phyloP scores from a whole-genome alignment of 2,329 filamentous ascomycete species.

The Nannizziopsis barbatae region DNA sequence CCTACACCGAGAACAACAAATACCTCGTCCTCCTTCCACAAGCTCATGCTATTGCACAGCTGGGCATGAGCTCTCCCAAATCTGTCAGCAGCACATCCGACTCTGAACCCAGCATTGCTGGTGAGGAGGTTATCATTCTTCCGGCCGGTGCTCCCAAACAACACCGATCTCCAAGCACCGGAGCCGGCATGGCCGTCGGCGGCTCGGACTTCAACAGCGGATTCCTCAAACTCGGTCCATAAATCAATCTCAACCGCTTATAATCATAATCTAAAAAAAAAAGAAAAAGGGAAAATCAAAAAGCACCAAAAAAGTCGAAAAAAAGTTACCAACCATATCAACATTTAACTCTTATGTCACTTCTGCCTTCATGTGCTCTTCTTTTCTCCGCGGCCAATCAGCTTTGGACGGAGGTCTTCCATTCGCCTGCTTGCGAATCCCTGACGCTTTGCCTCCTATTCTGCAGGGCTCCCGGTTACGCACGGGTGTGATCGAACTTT shows the following conservation, averaged over 20 bases:
- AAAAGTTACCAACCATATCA: neutral
- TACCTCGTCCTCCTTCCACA: conserved; percentile 18
- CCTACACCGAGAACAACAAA: conserved; percentile 15
- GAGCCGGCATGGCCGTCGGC: conserved; percentile 8
- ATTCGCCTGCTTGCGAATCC: conserved; percentile 2
- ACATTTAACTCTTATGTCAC: no score
- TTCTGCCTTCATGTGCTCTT: neutral
- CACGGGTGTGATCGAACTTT: conserved; percentile 1
- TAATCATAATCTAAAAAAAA: neutral
- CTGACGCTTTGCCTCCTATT: neutral
- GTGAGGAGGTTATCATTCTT: neutral
- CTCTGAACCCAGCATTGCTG: neutral
- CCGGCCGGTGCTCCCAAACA: conserved; percentile 5
- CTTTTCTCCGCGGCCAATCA: conserved; percentile 4
- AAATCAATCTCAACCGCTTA: neutral
- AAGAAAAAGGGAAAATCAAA: neutral
- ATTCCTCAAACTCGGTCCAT: conserved; percentile 16
- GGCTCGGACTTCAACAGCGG: conserved; percentile 8
- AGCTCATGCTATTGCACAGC: conserved; percentile 9
- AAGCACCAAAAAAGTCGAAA: neutral
- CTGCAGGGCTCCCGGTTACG: conserved; percentile 3
- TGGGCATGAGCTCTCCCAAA: conserved; percentile 3
- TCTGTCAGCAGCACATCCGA: neutral
- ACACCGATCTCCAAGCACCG: conserved; percentile 14
- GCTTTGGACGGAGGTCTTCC: conserved; percentile 1